Base-by-base conservation (phyloP, 345 rosid species). In the Boechera stricta region DNA sequence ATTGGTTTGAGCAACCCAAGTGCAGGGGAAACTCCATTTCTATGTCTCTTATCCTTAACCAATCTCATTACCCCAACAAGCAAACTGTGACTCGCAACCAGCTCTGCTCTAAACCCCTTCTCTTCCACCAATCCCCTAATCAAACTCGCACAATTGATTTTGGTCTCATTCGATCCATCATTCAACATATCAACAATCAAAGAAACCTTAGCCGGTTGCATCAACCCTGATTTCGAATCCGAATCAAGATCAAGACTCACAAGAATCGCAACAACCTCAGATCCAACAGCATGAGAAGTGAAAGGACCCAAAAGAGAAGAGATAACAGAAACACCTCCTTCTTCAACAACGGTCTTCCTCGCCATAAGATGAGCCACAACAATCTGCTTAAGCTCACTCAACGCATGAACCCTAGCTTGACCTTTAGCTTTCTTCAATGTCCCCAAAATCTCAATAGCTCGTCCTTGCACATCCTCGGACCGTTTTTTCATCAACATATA, bases 91-190 rank as follows among this genome's bases (percentile, higher is more conserved):
- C 89, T 88, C 3, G 89, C 83, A n/a, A 90, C 87, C 13, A 76
- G 79, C 60, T 84, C 87, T 0, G 90, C 61, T 21, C 79, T 57
- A 21, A 84, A 85, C 70, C 85, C 90, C 13, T 86, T 86, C 44
- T 45, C 81, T 28, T 83, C 84, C 63, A 83, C 84, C 66, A 90
- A 80, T 61, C 76, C 74, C n/a, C 79, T 79, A 47, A 90, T 86
- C 85, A 90, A 79, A 16, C 71, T 83, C 1, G 89, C 82, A 12
- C 87, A 86, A 3, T 90, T 90, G 54, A 88, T 67, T 78, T 86
- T 90, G 2, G 93, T 90, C n/a, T 88, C 93, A 33, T 80, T 88
- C 0, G 89, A 82, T 16, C 96, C 96, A 74, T 88, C 96, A 54
- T 90, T 88, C 80, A 90, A 68, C 80, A 88, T 86, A 76, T 88